Base-by-base conservation (phyloP, 768 basidiomycete genomes). In the Psilocybe subaeruginosa region DNA sequence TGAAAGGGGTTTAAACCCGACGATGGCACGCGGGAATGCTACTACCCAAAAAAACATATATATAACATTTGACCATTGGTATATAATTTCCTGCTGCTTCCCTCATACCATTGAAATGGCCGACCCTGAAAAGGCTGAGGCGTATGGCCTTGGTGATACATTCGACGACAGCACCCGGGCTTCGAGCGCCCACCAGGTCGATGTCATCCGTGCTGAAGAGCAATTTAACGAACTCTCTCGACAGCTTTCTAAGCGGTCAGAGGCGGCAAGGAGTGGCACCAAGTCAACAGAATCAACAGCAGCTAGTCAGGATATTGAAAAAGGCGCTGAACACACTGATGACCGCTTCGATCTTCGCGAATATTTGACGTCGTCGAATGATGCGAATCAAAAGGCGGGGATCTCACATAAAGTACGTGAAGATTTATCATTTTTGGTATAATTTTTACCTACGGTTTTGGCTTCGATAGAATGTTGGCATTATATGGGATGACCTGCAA, bases 401-500 rank as follows among this genome's bases (percentile, higher is more conserved):
- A 87, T 91, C 50, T 83, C 82, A 60, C 86, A 88, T 66, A 92
- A 92, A 69, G 82, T 78, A 31, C 14, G 72, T 56, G 41, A 16
- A 4, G 14, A 43, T 3, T 8, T 47, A 46, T 29, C 16, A 47
- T 59, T 14, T 56, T 33, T 29, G 52, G 45, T 59, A n/a, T 29
- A 8, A 43, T n/a, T 37, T 16, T 30, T 35, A 16, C 35, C 39
- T 17, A 50, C 23, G 6, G 39, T 16, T 11, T 14, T n/a, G 2
- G 0, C 23, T 56, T n/a, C 17, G 5, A 12, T 57, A 83, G 80
- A 86, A 89, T 61, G 88, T 92, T 7, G 89, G 89, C 33, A 85
- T 92, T 23, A 84, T 85, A 27, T 92, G 91, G 91, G 82, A 89
- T 54, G 79, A 87, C 65, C 75, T 92, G 0, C 77, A 85, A 60